These are phyloP conservation scores for Trichoderma gamsii DNA, from an alignment of 495 filamentous ascomycete genomes.

Conservation along the genomic window DNA sequence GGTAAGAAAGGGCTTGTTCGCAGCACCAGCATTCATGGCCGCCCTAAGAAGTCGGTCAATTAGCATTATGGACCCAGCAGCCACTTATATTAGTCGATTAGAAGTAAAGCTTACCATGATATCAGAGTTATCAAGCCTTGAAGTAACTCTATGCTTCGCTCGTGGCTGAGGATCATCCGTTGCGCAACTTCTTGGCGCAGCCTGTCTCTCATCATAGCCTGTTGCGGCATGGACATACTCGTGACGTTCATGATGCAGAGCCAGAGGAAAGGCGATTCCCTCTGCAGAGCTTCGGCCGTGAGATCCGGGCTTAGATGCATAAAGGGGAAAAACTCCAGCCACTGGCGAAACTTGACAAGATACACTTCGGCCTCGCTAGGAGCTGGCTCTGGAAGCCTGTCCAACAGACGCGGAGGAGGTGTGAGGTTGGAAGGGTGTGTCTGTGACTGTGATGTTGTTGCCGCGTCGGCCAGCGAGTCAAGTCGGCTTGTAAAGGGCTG, in stretches of 20 bases:
- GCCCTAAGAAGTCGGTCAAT: conserved; percentile 21
- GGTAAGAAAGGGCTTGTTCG: conserved; percentile 27
- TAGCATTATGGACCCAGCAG: background rate
- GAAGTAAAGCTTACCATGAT: conserved; percentile 25
- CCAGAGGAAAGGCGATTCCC: conserved; percentile 47
- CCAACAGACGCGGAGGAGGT: background rate
- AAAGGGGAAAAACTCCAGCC: conserved; percentile 23
- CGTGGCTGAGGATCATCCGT: conserved; percentile 36
- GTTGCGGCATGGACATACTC: conserved; percentile 29
- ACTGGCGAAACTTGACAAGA: conserved; percentile 22
- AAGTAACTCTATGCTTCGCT: conserved; percentile 46
- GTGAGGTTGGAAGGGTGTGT: background rate
- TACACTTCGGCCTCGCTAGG: conserved; percentile 23
- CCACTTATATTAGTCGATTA: too few species aligned
- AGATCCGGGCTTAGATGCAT: conserved; percentile 31
- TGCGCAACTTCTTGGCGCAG: conserved; percentile 39
- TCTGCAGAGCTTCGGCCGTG: conserved; percentile 39
- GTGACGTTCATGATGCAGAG: conserved; percentile 44
- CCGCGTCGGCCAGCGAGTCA: conserved; percentile 13
- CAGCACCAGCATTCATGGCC: conserved; percentile 18
- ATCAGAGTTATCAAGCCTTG: conserved; percentile 44
- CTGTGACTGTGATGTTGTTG: conserved; percentile 6
- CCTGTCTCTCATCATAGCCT: conserved; percentile 31
- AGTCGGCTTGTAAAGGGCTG: conserved; percentile 9
- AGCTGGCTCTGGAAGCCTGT: conserved; percentile 7